phyloP scores from a whole-genome alignment of 1,284 basidiomycete genomes.

The Pseudozyma pruni region DNA sequence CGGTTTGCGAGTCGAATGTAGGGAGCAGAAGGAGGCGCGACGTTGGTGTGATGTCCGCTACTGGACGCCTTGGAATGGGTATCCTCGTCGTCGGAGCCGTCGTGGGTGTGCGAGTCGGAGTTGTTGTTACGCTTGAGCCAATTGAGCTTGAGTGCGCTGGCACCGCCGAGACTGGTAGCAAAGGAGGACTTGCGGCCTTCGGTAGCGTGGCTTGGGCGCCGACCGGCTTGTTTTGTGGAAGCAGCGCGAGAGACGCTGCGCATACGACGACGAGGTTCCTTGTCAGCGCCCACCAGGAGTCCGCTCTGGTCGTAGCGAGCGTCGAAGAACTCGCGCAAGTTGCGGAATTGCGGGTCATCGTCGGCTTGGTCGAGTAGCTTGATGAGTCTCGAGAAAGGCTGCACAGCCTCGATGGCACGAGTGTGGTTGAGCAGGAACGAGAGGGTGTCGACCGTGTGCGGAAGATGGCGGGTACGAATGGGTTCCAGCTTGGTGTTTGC shows the following conservation, averaged over 20 bases:
- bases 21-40: conserved; percentile 35
- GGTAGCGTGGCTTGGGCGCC: conserved; percentile 25
- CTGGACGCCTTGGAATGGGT: conserved; percentile 36
- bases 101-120: conserved; percentile 23
- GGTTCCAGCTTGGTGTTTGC: conserved; percentile 50
- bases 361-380: conserved; percentile 57
- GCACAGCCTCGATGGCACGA: conserved; percentile 39
- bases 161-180: conserved; percentile 38
- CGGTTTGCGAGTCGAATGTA: conserved; percentile 45
- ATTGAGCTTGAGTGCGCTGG: conserved; percentile 36
- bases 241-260: conserved; percentile 43
- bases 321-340: conserved; percentile 62
- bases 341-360: conserved; percentile 55
- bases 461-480: conserved; percentile 32
- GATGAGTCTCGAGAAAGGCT: conserved; percentile 52
- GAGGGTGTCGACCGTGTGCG: conserved; percentile 48
- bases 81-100: conserved; percentile 42
- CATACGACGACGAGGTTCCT: conserved; percentile 30
- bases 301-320: conserved; percentile 43
- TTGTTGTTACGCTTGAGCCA: conserved; percentile 44
- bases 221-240: conserved; percentile 23
- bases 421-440: conserved; percentile 51
- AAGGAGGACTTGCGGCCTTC: conserved; percentile 44
- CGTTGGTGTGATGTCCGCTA: conserved; percentile 15
- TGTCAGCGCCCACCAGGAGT: conserved; percentile 25